Conservation (phyloP, 441 rosid genomes). For the Arabidopsis hybrid region DNA sequence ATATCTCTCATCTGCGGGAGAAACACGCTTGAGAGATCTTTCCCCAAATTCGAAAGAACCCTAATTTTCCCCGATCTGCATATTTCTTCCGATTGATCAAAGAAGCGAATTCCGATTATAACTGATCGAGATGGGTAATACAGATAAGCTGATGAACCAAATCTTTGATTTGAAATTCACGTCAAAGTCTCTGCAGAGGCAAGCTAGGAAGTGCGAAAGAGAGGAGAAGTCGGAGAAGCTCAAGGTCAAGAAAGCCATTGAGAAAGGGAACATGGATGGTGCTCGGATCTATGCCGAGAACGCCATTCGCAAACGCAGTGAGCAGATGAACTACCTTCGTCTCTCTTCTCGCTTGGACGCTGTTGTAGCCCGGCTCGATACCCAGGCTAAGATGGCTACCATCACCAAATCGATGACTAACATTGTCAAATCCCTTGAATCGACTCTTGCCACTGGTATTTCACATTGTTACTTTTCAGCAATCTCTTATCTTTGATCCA, state of each 20-base stretch:
- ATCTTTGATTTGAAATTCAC: slow-evolving; percentile 94
- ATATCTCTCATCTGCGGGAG: slow-evolving; percentile 2
- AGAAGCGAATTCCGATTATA: not conserved
- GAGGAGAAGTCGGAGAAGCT: slow-evolving; percentile 67
- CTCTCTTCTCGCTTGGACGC: slow-evolving; percentile 89
- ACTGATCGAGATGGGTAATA: slow-evolving; percentile 69
- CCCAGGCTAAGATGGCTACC: slow-evolving; percentile 94
- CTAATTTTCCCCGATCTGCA: slow-evolving; percentile 22
- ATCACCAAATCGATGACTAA: slow-evolving; percentile 80
- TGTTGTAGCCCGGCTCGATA: slow-evolving; percentile 89
- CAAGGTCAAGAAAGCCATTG: slow-evolving; percentile 78
- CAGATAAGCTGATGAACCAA: slow-evolving; percentile 91
- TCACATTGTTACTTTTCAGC: not conserved
- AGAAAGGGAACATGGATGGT: slow-evolving; percentile 94
- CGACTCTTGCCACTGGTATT: slow-evolving; percentile 78
- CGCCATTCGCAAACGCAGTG: slow-evolving; percentile 88
- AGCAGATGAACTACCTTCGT: slow-evolving; percentile 96
- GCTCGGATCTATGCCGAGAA: slow-evolving; percentile 94
- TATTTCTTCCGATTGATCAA: not conserved
- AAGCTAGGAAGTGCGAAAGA: slow-evolving; percentile 46
- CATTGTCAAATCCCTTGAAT: slow-evolving; percentile 91
- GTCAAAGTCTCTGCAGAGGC: slow-evolving; percentile 87
- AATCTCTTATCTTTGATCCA: not conserved
- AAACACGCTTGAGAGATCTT: slow-evolving; percentile 16
- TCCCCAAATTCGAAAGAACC: slow-evolving; percentile 25